A percentile compares a stretch with the other conserved stretches of the same genome.
phyloP scores from a whole-genome alignment of 169 alveolate species.

The Besnoitia besnoiti region DNA sequence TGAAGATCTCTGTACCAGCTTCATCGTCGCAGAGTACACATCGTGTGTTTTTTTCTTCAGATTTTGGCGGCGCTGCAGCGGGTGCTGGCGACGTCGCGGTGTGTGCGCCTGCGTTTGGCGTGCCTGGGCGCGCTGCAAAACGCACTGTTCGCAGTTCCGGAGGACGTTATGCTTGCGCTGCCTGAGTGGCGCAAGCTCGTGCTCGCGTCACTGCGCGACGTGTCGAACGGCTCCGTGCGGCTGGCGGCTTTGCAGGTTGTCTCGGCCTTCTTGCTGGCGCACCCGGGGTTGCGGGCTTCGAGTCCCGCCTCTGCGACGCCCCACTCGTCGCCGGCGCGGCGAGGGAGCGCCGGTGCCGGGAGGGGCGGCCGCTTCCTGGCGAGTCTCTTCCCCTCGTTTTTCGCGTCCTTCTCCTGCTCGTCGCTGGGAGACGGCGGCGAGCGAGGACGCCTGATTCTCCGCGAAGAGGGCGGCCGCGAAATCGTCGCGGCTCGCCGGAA shows the following conservation, averaged over 20 bases:
- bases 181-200: background rate
- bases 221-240: background rate
- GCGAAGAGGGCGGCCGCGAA: background rate
- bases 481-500: background rate
- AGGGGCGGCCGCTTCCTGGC: background rate
- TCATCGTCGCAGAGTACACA: no score
- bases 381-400: background rate
- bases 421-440: background rate
- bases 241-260: background rate
- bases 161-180: background rate
- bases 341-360: background rate
- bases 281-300: background rate
- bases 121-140: background rate
- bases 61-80: background rate
- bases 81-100: background rate
- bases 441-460: background rate
- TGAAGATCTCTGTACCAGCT: no score
- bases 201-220: background rate
- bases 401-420: background rate
- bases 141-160: background rate
- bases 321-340: background rate
- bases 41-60: no score
- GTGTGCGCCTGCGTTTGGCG: background rate
- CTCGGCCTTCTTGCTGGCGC: background rate
- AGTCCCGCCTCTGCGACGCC: background rate